Evolutionary conservation across 1,284 basidiomycete genomes (phyloP).

Genomic region (Ceratobasidium sp.): DNA sequence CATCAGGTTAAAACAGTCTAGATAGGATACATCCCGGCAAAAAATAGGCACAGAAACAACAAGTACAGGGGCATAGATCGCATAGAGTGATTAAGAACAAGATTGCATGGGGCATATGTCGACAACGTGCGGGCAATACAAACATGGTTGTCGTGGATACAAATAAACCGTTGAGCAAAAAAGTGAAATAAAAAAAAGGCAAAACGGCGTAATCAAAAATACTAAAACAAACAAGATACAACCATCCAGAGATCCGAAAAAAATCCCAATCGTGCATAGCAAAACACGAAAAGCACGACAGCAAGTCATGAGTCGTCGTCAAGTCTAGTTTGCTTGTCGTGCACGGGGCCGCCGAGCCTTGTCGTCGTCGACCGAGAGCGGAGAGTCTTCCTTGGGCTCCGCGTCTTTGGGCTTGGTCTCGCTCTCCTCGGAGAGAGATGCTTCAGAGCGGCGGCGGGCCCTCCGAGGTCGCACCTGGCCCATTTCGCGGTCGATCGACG

Average conservation of each 20-base stretch:
- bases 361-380: constrained; percentile 20
- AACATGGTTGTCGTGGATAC: constrained; percentile 20
- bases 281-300: background rate
- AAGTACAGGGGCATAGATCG: constrained; percentile 3
- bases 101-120: background rate
- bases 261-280: no score
- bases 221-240: constrained; percentile 1
- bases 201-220: constrained; percentile 3
- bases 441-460: background rate
- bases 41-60: background rate
- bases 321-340: constrained; percentile 15
- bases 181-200: constrained; percentile 5
- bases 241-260: background rate
- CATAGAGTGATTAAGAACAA: background rate
- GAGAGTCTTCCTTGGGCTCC: constrained; percentile 15
- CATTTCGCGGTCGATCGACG: constrained; percentile 34
- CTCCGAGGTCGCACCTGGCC: background rate
- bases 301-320: constrained; percentile 10
- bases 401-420: background rate
- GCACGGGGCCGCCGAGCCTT: background rate
- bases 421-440: constrained; percentile 6
- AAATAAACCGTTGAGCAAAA: constrained; percentile 9
- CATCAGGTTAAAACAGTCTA: constrained; percentile 14
- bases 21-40: constrained; percentile 5
- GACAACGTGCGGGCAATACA: constrained; percentile 10